Conservation (phyloP, 352 stramenopile species). For the Phytophthora citricola region DNA sequence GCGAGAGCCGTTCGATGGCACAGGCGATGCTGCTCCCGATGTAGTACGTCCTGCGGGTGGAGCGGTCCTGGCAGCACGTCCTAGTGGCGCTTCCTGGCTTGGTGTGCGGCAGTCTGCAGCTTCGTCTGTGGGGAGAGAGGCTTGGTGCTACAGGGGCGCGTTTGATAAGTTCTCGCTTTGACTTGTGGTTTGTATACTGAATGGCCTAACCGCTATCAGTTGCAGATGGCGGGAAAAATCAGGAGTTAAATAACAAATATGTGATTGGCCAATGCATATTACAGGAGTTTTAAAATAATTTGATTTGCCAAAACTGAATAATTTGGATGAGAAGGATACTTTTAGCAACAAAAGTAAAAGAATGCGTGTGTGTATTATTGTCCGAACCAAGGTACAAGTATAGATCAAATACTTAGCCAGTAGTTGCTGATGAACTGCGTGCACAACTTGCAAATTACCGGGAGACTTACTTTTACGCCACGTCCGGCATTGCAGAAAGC, state of each 20-base stretch:
- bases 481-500: slow-evolving; percentile 21
- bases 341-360: too few species aligned
- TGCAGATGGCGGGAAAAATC: slow-evolving; percentile 38
- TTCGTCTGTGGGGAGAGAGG: slow-evolving; percentile 43
- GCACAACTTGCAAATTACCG: background rate
- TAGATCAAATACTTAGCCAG: background rate
- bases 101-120: slow-evolving; percentile 19
- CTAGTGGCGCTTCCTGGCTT: slow-evolving; percentile 12
- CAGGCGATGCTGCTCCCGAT: slow-evolving; percentile 3
- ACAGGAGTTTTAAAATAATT: too few species aligned
- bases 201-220: slow-evolving; percentile 13
- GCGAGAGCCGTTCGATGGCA: background rate
- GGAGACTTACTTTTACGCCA: slow-evolving; percentile 19
- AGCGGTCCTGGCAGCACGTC: slow-evolving; percentile 3
- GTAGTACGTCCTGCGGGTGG: background rate
- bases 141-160: slow-evolving; percentile 3
- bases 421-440: background rate
- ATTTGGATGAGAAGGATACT: too few species aligned
- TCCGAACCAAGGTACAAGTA: too few species aligned
- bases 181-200: slow-evolving; percentile 22
- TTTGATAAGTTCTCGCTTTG: slow-evolving; percentile 9
- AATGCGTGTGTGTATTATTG: too few species aligned
- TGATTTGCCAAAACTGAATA: too few species aligned
- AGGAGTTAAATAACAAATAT: slow-evolving; percentile 31
- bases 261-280: slow-evolving; percentile 16